Conservation (phyloP, 148 eudicot genomes). For the Amaranthus cruentus region DNA sequence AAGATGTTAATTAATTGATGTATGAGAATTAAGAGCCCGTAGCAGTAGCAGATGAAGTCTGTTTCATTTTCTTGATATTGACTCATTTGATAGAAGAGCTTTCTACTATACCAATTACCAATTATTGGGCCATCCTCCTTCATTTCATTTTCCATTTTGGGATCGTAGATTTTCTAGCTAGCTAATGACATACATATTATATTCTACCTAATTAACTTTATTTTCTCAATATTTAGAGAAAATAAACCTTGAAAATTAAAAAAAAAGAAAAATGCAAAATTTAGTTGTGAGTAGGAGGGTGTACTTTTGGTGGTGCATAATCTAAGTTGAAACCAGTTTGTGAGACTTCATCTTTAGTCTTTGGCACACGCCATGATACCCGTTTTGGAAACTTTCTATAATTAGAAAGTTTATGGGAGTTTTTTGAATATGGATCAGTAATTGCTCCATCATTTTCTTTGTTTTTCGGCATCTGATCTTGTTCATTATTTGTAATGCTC, state of each 20-base stretch:
- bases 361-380: constrained; percentile 36
- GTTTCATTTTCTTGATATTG: no score
- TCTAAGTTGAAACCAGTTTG: constrained; percentile 44
- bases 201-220: background rate
- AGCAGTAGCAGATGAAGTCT: no score
- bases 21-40: no score
- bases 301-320: constrained; percentile 48
- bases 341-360: constrained; percentile 20
- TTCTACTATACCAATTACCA: no score
- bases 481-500: background rate
- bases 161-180: no score
- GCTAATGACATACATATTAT: no score
- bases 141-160: no score
- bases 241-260: background rate
- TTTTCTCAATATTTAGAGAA: background rate
- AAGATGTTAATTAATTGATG: no score
- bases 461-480: background rate
- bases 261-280: background rate
- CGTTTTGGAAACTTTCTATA: constrained; percentile 1
- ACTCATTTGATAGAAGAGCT: no score
- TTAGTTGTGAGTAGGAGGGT: constrained; percentile 54
- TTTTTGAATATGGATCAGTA: background rate
- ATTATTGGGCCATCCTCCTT: no score
- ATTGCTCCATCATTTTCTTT: constrained; percentile 5
- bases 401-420: background rate